phyloP scores from a whole-genome alignment of 805 yeast genomes.

The Yarrowia sp. region DNA sequence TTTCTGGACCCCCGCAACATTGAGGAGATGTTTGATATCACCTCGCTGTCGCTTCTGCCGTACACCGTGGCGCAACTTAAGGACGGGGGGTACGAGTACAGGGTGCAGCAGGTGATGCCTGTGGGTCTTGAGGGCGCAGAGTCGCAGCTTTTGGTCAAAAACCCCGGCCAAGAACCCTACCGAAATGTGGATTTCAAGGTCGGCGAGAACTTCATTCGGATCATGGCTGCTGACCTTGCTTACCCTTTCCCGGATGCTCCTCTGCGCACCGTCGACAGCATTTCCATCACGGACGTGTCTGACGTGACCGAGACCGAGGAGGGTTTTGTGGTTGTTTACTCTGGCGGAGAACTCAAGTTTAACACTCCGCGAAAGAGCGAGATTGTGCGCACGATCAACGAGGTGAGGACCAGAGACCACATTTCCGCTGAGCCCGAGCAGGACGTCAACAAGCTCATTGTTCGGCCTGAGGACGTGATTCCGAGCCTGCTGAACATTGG shows the following conservation, averaged over 20 bases:
- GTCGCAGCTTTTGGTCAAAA: not conserved
- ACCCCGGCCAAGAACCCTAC: not conserved
- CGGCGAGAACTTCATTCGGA: not conserved
- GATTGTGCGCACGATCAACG: slow-evolving; percentile 32
- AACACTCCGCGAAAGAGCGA: slow-evolving; percentile 29
- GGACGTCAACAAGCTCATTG: slow-evolving; percentile 10
- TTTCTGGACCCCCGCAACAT: slow-evolving; percentile 52
- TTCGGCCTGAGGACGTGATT: slow-evolving; percentile 43
- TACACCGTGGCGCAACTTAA: slow-evolving; percentile 12
- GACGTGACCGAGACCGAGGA: slow-evolving; percentile 1
- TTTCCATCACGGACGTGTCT: not conserved
- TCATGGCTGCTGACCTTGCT: not conserved
- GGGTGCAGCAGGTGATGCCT: slow-evolving; percentile 5
- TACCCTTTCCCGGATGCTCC: slow-evolving; percentile 12
- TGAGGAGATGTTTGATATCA: slow-evolving; percentile 41
- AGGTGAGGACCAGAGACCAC: slow-evolving; percentile 27
- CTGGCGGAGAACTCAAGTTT: not conserved
- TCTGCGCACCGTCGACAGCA: not conserved
- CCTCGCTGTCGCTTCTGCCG: slow-evolving; percentile 2
- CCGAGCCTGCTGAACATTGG: slow-evolving; percentile 63
- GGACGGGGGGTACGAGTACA: not conserved
- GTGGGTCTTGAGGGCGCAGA: not conserved
- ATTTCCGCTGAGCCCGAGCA: not conserved
- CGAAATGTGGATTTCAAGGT: slow-evolving; percentile 20
- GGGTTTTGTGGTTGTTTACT: not conserved